phyloP scores from a whole-genome alignment of 108 stramenopile species.

The Fistulifera solaris region DNA sequence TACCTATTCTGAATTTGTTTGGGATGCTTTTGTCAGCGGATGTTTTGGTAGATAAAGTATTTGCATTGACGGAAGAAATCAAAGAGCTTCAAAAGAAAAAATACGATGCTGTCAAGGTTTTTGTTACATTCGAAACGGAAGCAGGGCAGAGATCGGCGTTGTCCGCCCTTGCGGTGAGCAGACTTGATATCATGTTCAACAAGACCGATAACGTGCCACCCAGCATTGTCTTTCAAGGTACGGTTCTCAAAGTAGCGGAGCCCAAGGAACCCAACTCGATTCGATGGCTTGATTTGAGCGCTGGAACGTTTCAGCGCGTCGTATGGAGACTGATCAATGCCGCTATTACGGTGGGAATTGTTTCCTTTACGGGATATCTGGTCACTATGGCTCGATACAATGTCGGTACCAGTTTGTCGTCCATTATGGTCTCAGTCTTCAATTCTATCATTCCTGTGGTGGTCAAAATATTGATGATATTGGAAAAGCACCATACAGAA shows the following conservation, averaged over 20 bases:
- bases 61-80: conserved; percentile 34
- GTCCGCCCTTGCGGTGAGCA: conserved; percentile 34
- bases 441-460: conserved; percentile 52
- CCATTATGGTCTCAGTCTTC: conserved; percentile 28
- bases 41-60: conserved; percentile 26
- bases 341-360: conserved; percentile 35
- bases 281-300: conserved; percentile 45
- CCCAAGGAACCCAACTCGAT: conserved; percentile 57
- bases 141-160: conserved; percentile 60
- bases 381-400: conserved; percentile 9
- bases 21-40: conserved; percentile 29
- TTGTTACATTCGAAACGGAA: conserved; percentile 79
- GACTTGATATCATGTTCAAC: conserved; percentile 32
- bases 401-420: conserved; percentile 18
- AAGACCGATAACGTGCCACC: conserved; percentile 21
- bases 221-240: conserved; percentile 33
- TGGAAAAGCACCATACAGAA: conserved; percentile 57
- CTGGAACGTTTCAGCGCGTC: conserved; percentile 8
- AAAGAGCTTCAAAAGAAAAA: conserved; percentile 42
- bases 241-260: conserved; percentile 38
- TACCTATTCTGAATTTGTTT: conserved; percentile 27
- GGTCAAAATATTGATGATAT: conserved; percentile 41
- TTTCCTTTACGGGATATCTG: conserved; percentile 24
- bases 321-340: conserved; percentile 28
- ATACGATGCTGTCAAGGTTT: conserved; percentile 49